phyloP scores from a whole-genome alignment of 1,139 yeast species.

The Scheffersomyces stambukii region DNA sequence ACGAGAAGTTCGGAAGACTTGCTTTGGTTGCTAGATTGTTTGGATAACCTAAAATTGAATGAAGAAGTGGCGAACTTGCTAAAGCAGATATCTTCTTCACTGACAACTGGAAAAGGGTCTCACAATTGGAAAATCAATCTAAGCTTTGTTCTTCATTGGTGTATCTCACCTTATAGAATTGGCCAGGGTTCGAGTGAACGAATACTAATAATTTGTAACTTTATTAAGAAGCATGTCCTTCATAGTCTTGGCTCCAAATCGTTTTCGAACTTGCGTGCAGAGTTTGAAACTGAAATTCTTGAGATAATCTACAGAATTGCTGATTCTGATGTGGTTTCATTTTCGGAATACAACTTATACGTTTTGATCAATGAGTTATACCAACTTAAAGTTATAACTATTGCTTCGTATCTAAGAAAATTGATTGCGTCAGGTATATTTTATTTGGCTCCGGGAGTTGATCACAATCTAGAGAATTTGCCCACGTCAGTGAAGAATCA shows the following conservation, averaged over 20 bases:
- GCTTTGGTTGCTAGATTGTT: constrained; percentile 26
- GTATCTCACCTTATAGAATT: constrained; percentile 39
- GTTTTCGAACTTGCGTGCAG: constrained; percentile 28
- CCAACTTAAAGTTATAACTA: constrained; percentile 46
- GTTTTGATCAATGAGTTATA: constrained; percentile 54
- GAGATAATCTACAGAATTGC: constrained; percentile 46
- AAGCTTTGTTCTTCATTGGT: constrained; percentile 43
- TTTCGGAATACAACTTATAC: constrained; percentile 35
- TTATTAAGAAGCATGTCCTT: constrained; percentile 29
- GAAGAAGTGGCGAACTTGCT: constrained; percentile 27
- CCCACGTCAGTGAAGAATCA: constrained; percentile 37
- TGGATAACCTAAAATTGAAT: constrained; percentile 30
- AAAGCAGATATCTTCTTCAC: constrained; percentile 22
- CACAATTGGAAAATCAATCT: constrained; percentile 38
- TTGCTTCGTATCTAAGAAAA: constrained; percentile 70
- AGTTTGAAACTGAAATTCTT: constrained; percentile 47
- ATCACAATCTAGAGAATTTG: constrained; percentile 13
- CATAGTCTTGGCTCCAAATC: constrained; percentile 14
- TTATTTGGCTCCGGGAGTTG: constrained; percentile 38
- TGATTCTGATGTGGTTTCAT: constrained; percentile 21
- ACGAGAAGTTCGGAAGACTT: constrained; percentile 31
- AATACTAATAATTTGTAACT: constrained; percentile 36
- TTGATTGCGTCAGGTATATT: constrained; percentile 81
- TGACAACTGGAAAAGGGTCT: constrained; percentile 7
- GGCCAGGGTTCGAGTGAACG: constrained; percentile 25